Conservation (phyloP, 78 protist genomes). For the Dictyostelium purpureum region DNA sequence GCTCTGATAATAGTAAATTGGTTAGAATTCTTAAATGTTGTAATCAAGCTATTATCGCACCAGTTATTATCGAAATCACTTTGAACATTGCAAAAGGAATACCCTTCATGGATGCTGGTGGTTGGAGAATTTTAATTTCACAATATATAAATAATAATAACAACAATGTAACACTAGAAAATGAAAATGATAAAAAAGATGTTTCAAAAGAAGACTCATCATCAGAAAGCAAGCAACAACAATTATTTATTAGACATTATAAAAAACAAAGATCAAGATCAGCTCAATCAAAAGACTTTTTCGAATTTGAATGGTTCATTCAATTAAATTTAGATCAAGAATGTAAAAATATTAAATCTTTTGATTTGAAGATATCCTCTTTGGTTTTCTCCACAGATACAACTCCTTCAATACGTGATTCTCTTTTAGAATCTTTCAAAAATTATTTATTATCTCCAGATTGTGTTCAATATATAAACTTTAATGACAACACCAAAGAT, state of each 20-base stretch:
- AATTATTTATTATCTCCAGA: slow-evolving; percentile 39
- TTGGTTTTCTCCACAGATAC: slow-evolving; percentile 39
- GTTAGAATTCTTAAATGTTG: slow-evolving; percentile 60
- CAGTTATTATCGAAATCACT: slow-evolving; percentile 77
- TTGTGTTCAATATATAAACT: slow-evolving; percentile 34
- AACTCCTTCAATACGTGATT: slow-evolving; percentile 7
- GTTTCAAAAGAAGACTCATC: neutral
- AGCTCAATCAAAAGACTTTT: slow-evolving; percentile 5
- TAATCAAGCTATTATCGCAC: slow-evolving; percentile 80
- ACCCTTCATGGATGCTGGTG: slow-evolving; percentile 81
- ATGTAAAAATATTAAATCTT: slow-evolving; percentile 41
- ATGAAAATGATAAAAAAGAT: neutral
- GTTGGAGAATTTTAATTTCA: slow-evolving; percentile 46
- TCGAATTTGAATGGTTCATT: slow-evolving; percentile 72
- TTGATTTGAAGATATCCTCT: slow-evolving; percentile 14
- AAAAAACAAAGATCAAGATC: slow-evolving; percentile 68
- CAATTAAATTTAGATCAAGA: slow-evolving; percentile 9
- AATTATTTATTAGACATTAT: slow-evolving; percentile 5
- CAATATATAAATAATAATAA: neutral
- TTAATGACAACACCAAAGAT: neutral
- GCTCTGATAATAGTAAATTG: slow-evolving; percentile 20
- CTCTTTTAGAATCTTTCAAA: slow-evolving; percentile 21
- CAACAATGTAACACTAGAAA: neutral
- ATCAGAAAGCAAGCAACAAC: neutral
- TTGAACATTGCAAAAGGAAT: slow-evolving; percentile 43